Conservation (phyloP, 2,329 filamentous ascomycete genomes). For the Geosmithia putterillii region DNA sequence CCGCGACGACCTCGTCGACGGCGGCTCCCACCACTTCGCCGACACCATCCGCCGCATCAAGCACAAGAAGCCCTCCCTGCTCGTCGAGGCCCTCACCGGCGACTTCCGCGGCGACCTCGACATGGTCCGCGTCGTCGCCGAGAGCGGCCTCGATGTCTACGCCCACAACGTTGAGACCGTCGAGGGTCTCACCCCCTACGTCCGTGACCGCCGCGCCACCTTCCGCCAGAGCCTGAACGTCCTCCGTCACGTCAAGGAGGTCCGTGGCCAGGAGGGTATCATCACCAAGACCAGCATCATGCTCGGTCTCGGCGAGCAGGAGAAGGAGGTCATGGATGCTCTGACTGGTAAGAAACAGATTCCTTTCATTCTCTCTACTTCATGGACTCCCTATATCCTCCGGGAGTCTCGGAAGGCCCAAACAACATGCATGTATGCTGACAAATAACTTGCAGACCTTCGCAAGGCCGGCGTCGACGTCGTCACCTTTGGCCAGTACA, state of each 20-base stretch:
- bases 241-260: constrained; percentile 68
- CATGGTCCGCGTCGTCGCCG: constrained; percentile 74
- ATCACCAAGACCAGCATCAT: constrained; percentile 99
- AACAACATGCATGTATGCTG: constrained; percentile 1
- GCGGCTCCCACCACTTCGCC: constrained; percentile 79
- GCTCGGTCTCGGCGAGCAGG: constrained; percentile 87
- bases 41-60: constrained; percentile 94
- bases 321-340: constrained; percentile 71
- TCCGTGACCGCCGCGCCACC: constrained; percentile 78
- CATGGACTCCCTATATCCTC: neutral
- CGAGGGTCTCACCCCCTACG: constrained; percentile 78
- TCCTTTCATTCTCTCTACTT: neutral
- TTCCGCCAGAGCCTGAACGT: constrained; percentile 80
- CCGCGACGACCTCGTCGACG: constrained; percentile 81
- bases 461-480: constrained; percentile 77
- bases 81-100: constrained; percentile 77
- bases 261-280: constrained; percentile 52
- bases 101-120: constrained; percentile 79
- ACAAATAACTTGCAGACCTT: constrained; percentile 41
- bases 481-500: constrained; percentile 99
- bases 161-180: constrained; percentile 96
- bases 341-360: constrained; percentile 47
- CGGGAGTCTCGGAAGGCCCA: neutral
- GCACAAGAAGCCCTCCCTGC: constrained; percentile 60
- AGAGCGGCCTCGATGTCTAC: constrained; percentile 86